phyloP scores from a whole-genome alignment of 2,329 filamentous ascomycete genomes.

The Colletotrichum musae region DNA sequence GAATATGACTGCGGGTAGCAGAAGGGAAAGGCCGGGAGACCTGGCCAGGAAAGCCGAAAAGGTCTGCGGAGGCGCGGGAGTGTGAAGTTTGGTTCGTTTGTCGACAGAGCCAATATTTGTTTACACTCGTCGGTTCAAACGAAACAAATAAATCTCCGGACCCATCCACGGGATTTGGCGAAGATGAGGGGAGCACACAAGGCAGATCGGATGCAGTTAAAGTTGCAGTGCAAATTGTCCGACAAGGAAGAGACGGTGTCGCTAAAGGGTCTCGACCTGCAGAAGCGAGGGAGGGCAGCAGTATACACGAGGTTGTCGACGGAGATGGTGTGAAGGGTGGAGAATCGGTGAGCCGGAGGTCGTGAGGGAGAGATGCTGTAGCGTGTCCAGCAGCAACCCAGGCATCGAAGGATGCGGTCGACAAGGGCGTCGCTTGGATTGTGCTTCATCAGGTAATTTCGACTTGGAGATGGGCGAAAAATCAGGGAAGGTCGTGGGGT shows the following conservation, averaged over 20 bases:
- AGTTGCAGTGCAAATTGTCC: conserved; percentile 23
- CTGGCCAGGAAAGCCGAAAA: conserved; percentile 12
- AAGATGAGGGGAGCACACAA: conserved; percentile 11
- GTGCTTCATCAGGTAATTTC: conserved; percentile 11
- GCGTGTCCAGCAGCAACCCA: neutral
- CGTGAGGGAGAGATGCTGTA: conserved; percentile 6
- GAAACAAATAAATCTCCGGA: conserved; percentile 39
- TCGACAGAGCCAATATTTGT: neutral
- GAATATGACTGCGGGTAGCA: conserved; percentile 1
- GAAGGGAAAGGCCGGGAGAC: conserved; percentile 14
- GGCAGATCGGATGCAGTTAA: conserved; percentile 10
- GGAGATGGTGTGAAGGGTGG: conserved; percentile 22
- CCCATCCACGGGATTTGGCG: conserved; percentile 16
- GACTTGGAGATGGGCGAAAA: neutral
- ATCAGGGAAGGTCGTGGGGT: conserved; percentile 19
- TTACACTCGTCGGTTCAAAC: conserved; percentile 23
- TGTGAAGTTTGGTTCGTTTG: conserved; percentile 7
- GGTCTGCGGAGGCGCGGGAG: neutral
- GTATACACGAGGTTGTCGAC: conserved; percentile 10
- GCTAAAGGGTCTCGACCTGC: conserved; percentile 4
- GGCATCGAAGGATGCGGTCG: conserved; percentile 8
- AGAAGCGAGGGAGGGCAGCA: conserved; percentile 14
- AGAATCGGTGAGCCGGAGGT: conserved; percentile 22
- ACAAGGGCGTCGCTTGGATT: conserved; percentile 7
- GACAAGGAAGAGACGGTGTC: neutral